Percentiles rank a stretch among this genome's conserved stretches.
Conservation (phyloP, 1,284 basidiomycete species). For the Rugosomyces carneus region DNA sequence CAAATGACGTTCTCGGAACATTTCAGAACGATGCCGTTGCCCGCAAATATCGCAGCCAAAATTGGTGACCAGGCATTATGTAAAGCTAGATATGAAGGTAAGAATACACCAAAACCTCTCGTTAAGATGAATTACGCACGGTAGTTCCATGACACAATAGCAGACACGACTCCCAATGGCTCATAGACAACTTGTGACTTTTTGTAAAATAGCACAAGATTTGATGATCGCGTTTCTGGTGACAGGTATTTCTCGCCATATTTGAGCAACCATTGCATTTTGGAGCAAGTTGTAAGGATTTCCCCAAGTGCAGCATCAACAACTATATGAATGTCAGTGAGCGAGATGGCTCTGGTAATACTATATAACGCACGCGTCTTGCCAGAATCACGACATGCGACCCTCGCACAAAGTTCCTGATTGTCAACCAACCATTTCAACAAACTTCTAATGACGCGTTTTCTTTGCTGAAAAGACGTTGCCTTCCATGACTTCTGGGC, state of each 20-base stretch:
- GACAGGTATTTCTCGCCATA: slow-evolving; percentile 72
- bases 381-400: slow-evolving; percentile 93
- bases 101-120: slow-evolving; percentile 1
- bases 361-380: slow-evolving; percentile 79
- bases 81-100: slow-evolving; percentile 47
- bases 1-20: slow-evolving; percentile 91
- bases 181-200: slow-evolving; percentile 79
- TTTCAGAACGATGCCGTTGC: slow-evolving; percentile 89
- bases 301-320: slow-evolving; percentile 89
- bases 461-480: slow-evolving; percentile 72
- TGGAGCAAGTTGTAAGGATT: slow-evolving; percentile 83
- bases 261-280: slow-evolving; percentile 81
- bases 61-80: slow-evolving; percentile 95
- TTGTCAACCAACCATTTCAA: slow-evolving; percentile 89
- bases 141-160: slow-evolving; percentile 93
- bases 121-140: slow-evolving; percentile 41
- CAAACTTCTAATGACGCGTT: slow-evolving; percentile 78
- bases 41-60: slow-evolving; percentile 83
- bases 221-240: slow-evolving; percentile 67
- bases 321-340: slow-evolving; percentile 37
- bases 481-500: slow-evolving; percentile 71
- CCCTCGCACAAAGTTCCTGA: slow-evolving; percentile 77
- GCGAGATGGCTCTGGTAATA: not conserved
- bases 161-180: slow-evolving; percentile 90
- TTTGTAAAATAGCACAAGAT: slow-evolving; percentile 85